phyloP scores from a whole-genome alignment of 2,329 filamentous ascomycete genomes.

The Zalaria sp. region DNA sequence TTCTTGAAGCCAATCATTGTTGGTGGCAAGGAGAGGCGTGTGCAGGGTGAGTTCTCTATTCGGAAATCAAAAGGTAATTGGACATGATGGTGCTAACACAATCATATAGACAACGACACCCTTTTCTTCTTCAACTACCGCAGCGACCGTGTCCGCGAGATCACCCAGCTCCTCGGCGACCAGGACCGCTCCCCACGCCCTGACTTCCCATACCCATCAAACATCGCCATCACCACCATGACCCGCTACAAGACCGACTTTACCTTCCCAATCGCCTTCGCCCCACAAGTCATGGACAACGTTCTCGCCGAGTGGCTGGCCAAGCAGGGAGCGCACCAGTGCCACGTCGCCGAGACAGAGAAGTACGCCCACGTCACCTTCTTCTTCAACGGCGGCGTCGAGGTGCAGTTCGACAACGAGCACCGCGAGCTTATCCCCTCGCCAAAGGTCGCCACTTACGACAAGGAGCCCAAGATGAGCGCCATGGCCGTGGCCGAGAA shows the following conservation, averaged over 20 bases:
- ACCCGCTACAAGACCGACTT: slow-evolving; percentile 96
- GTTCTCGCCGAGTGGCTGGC: slow-evolving; percentile 95
- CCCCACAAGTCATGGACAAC: slow-evolving; percentile 91
- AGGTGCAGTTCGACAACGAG: slow-evolving; percentile 90
- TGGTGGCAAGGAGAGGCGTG: slow-evolving; percentile 68
- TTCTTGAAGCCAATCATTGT: slow-evolving; percentile 97
- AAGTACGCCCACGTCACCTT: slow-evolving; percentile 99
- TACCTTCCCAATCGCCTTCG: slow-evolving; percentile 82
- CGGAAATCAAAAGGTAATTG: background rate
- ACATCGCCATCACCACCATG: slow-evolving; percentile 84
- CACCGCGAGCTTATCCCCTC: slow-evolving; percentile 87
- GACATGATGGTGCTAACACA: background rate
- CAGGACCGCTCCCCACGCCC: slow-evolving; percentile 82
- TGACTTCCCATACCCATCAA: slow-evolving; percentile 87
- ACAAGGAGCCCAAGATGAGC: slow-evolving; percentile 90
- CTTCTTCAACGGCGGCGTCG: slow-evolving; percentile 98
- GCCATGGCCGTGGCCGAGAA: slow-evolving; percentile 81
- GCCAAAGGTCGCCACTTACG: slow-evolving; percentile 91
- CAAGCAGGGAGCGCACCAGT: slow-evolving; percentile 81
- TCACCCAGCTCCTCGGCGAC: slow-evolving; percentile 85
- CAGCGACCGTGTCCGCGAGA: slow-evolving; percentile 90
- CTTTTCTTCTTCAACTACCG: slow-evolving; percentile 99
- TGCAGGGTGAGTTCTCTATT: slow-evolving; percentile 50
- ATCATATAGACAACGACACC: slow-evolving; percentile 61
- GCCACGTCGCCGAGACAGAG: slow-evolving; percentile 95